Evolutionary conservation across 2,329 filamentous ascomycete species (phyloP).

Genomic region (Periconia digitata): DNA sequence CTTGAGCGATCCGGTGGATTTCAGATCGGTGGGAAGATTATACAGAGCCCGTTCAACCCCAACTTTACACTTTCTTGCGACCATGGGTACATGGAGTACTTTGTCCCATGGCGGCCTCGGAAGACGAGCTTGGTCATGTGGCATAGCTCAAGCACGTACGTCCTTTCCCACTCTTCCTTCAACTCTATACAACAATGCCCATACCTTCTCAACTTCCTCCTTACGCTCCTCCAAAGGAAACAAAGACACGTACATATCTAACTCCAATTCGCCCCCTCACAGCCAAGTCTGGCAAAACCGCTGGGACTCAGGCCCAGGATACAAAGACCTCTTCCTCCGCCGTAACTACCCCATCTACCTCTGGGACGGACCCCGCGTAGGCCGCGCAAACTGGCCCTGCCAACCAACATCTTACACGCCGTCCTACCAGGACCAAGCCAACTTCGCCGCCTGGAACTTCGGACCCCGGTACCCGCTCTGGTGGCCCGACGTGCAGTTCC

Average conservation of each 20-base stretch:
- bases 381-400: conserved; percentile 27
- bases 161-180: background rate
- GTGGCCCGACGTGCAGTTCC: conserved; percentile 28
- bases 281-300: conserved; percentile 29
- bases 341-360: conserved; percentile 30
- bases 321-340: conserved; percentile 28
- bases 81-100: conserved; percentile 33
- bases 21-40: conserved; percentile 24
- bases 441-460: conserved; percentile 29
- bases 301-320: conserved; percentile 28
- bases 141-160: conserved; percentile 23
- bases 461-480: conserved; percentile 18
- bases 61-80: conserved; percentile 28
- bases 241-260: too few relatives aligned
- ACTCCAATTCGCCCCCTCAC: too few relatives aligned
- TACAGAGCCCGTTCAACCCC: conserved; percentile 9
- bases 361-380: conserved; percentile 28
- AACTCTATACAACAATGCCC: too few relatives aligned
- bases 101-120: conserved; percentile 24
- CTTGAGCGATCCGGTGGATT: conserved; percentile 24
- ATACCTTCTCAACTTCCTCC: too few relatives aligned
- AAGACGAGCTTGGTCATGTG: conserved; percentile 27
- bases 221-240: background rate
- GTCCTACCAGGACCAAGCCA: conserved; percentile 18
- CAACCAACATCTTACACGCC: conserved; percentile 18